Conservation (phyloP, 2,329 filamentous ascomycete genomes). For the Pseudogymnoascus sp. region DNA sequence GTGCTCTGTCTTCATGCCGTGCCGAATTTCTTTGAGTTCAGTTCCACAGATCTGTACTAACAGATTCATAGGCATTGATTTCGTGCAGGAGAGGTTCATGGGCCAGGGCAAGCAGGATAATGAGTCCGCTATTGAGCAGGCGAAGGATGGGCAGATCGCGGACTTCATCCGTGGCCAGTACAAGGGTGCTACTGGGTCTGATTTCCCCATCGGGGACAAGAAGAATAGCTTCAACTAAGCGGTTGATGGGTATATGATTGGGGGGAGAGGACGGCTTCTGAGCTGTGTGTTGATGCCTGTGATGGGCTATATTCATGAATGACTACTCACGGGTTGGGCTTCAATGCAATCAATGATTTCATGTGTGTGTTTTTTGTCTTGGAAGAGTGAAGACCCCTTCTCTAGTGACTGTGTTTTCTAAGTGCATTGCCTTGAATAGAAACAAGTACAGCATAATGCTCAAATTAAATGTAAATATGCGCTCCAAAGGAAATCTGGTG, state of each 20-base stretch:
- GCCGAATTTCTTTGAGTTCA: neutral
- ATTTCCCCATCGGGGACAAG: conserved; percentile 65
- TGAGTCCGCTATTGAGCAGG: conserved; percentile 67
- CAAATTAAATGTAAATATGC: neutral
- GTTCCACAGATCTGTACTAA: conserved; percentile 2
- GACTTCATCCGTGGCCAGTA: conserved; percentile 65
- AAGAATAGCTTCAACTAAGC: conserved; percentile 29
- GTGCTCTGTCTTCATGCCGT: neutral
- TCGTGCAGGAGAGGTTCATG: conserved; percentile 67
- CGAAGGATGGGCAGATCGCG: conserved; percentile 72
- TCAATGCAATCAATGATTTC: neutral
- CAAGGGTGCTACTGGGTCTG: conserved; percentile 59
- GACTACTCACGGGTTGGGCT: neutral
- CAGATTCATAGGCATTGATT: conserved; percentile 56
- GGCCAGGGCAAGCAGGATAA: conserved; percentile 64
- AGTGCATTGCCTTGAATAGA: neutral
- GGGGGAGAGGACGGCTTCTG: neutral
- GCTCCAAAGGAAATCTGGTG: neutral
- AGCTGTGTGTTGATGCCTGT: neutral
- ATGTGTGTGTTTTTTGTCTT: neutral
- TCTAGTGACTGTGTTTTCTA: neutral
- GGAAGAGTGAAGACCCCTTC: neutral
- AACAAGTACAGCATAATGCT: neutral
- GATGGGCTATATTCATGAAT: neutral
- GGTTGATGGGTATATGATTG: neutral